Evolutionary conservation across 371 early-diverging fungal genomes (phyloP).

Genomic region (Polyrhizophydium stewartii): DNA sequence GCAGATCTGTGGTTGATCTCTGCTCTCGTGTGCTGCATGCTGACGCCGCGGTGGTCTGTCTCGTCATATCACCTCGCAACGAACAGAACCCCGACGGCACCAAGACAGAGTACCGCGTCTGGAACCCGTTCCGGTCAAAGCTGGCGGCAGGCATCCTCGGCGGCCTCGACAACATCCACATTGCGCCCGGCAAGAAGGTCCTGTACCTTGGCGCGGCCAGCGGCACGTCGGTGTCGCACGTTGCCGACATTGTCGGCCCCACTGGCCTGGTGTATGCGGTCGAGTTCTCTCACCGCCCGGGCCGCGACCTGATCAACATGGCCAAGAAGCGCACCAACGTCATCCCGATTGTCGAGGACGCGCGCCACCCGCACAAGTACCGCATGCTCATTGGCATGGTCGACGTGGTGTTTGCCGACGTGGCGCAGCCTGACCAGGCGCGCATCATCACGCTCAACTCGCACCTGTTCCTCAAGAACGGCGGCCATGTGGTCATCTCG

Average conservation of each 20-base stretch:
- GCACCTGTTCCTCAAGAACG: constrained; percentile 98
- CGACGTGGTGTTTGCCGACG: constrained; percentile 99
- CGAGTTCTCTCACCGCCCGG: constrained; percentile 99
- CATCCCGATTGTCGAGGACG: constrained; percentile 99
- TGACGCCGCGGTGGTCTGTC: not conserved
- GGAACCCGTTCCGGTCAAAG: constrained; percentile 99
- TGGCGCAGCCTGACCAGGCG: constrained; percentile 99
- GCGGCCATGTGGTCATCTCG: constrained; percentile 97
- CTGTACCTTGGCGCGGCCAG: constrained; percentile 98
- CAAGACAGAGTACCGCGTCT: constrained; percentile 99
- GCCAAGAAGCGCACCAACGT: constrained; percentile 99
- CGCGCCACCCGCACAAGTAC: constrained; percentile 99
- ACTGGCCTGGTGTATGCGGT: constrained; percentile 98
- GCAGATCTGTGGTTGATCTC: not conserved
- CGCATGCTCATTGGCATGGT: constrained; percentile 99
- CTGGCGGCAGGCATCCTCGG: constrained; percentile 99
- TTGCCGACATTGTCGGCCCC: constrained; percentile 99
- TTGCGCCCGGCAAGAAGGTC: constrained; percentile 97
- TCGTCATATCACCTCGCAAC: constrained; percentile 1
- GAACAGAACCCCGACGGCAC: constrained; percentile 77
- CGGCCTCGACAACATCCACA: constrained; percentile 97
- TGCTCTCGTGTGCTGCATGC: not conserved
- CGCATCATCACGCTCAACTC: constrained; percentile 99
- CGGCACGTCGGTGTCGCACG: constrained; percentile 99
- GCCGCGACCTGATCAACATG: constrained; percentile 99